Evolutionary conservation across 306 rosid genomes (phyloP).

Genomic region (Myrica gale): DNA sequence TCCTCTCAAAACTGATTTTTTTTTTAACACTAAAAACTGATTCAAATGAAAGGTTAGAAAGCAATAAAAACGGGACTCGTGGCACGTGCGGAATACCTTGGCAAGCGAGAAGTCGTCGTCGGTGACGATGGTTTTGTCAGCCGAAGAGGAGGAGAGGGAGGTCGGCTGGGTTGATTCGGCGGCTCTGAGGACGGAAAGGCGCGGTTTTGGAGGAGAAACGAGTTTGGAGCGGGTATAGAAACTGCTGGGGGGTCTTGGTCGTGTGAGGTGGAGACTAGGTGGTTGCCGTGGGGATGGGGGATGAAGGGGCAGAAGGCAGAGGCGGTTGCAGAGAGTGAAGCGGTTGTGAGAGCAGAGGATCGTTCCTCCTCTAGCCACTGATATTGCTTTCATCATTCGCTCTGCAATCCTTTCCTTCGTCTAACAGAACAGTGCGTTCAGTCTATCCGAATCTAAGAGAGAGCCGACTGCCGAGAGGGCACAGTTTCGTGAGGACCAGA

Average conservation of each 20-base stretch:
- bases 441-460: neutral
- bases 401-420: slow-evolving; percentile 11
- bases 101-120: slow-evolving; percentile 72
- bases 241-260: slow-evolving; percentile 10
- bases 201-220: slow-evolving; percentile 13
- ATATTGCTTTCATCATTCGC: slow-evolving; percentile 21
- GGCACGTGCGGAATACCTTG: slow-evolving; percentile 40
- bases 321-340: slow-evolving; percentile 26
- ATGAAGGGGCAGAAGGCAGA: slow-evolving; percentile 21
- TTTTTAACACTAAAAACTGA: too few species aligned
- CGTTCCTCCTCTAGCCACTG: slow-evolving; percentile 26
- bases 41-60: neutral
- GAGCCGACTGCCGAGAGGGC: too few species aligned
- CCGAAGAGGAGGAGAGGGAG: slow-evolving; percentile 33
- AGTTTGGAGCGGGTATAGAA: slow-evolving; percentile 27
- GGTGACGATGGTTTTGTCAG: slow-evolving; percentile 39
- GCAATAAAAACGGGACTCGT: neutral
- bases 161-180: slow-evolving; percentile 68
- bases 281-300: slow-evolving; percentile 2
- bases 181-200: slow-evolving; percentile 43
- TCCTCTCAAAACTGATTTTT: too few species aligned
- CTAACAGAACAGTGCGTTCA: neutral
- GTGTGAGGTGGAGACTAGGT: slow-evolving; percentile 8
- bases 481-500: neutral
- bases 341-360: slow-evolving; percentile 18